Base-by-base conservation (phyloP, 768 basidiomycete species). In the Boletus eberwhitei region DNA sequence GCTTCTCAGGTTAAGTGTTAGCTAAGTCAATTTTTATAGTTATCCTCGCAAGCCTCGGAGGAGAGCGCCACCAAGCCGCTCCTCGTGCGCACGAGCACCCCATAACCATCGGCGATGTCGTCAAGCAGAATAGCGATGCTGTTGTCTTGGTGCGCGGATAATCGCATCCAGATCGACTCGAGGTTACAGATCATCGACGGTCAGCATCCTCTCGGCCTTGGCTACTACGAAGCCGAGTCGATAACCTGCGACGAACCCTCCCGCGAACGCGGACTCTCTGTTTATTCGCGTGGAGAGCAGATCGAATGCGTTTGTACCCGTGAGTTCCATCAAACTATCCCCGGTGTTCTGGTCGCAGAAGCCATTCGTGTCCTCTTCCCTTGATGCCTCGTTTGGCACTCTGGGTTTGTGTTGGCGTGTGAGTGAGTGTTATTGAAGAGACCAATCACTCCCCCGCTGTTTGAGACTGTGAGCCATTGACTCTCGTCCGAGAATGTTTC, bases 131-230 rank as follows among this genome's bases (percentile, higher is more conserved):
- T 52, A 38, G 12, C 48, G 26, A 32, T 50, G 40, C 64, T 84
- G 17, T 59, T 81, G 6, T 63, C 65, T 40, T 86, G 84, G 84
- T 84, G 82, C 58, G 48, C 65, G 29, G 64, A 73, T 22, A 77
- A 79, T 58, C 68, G 64, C 41, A 62, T 85, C 42, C 65, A 64
- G 54, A 77, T 85, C 49, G 82, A 84, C 67, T 50, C 73, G 12
- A 67, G 75, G 39, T 63, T 86, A 16, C 64, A 67, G 45, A 57
- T 86, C 39, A 32, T 59, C 51, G 53, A 62, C 50, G 41, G 19
- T 42, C 29, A 51, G 16, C 49, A 29, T 17, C 26, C 8, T 29
- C 29, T 29, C 38, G 43, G 34, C 24, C 36, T 24, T 31, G 29
- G 29, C 29, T 35, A 13, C 45, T 17, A 29, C 40, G 46, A 54